A percentile compares a stretch with the other conserved stretches of the same genome.
These are phyloP conservation scores for Coemansia aciculifera DNA, from an alignment of 192 early-diverging fungal genomes.

Conservation along the genomic window DNA sequence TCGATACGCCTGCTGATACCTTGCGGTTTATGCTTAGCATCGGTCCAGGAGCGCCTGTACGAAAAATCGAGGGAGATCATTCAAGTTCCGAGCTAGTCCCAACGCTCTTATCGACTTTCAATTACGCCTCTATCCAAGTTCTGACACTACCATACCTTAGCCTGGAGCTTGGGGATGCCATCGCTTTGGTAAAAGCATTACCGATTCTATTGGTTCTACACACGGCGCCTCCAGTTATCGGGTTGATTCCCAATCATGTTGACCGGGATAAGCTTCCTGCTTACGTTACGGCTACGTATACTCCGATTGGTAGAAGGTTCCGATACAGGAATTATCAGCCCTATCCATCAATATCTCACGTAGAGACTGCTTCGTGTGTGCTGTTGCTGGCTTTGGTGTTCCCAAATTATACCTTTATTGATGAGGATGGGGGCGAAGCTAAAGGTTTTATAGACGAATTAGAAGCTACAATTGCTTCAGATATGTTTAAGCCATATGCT, in stretches of 20 bases:
- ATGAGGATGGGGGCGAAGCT: neutral
- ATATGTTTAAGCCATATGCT: neutral
- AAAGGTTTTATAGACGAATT: neutral
- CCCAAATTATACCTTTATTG: neutral
- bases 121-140: neutral
- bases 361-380: neutral
- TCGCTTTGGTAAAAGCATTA: neutral
- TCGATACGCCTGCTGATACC: neutral
- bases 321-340: too few species aligned
- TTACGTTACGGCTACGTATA: neutral
- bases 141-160: neutral
- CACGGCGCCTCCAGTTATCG: neutral
- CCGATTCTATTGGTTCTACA: neutral
- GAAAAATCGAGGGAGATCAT: neutral
- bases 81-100: neutral
- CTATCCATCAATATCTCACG: neutral
- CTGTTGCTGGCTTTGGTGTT: neutral
- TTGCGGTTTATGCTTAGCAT: constrained; percentile 2
- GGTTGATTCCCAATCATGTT: neutral
- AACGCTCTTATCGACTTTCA: neutral
- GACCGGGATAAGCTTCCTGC: neutral
- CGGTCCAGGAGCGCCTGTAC: neutral
- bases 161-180: neutral
- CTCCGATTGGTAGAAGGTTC: neutral
- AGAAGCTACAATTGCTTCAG: neutral